A percentile compares a stretch with the other conserved stretches of the same genome.
Evolutionary conservation across 306 rosid genomes (phyloP).

Genomic region (Lathyrus sativus): DNA sequence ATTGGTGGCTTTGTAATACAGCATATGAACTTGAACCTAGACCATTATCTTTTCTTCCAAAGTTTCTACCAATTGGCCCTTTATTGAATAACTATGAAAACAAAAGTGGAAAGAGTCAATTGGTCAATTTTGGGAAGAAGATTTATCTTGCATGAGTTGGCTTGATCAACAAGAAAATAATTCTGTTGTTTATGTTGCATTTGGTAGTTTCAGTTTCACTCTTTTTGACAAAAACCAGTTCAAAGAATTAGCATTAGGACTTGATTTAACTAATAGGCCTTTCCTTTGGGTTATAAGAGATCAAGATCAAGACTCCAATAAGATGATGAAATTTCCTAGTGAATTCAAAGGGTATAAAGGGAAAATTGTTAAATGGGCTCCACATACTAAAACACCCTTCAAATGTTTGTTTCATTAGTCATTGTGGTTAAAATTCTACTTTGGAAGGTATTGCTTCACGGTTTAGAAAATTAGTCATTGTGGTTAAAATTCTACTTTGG

Average conservation of each 20-base stretch:
- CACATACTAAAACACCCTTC: constrained; percentile 51
- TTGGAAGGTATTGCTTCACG: constrained; percentile 35
- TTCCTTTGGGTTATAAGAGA: constrained; percentile 53
- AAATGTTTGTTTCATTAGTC: constrained; percentile 50
- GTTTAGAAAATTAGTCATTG: constrained; percentile 27
- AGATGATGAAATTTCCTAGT: background rate
- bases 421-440: constrained; percentile 61
- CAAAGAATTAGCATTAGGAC: constrained; percentile 35
- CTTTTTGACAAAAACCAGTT: constrained; percentile 38
- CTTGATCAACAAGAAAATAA: constrained; percentile 40
- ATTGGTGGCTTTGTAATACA: constrained; percentile 48
- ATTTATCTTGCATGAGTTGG: constrained; percentile 44
- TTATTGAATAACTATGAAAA: constrained; percentile 23
- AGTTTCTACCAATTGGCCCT: constrained; percentile 43
- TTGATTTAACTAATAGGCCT: constrained; percentile 37
- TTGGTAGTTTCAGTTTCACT: constrained; percentile 42
- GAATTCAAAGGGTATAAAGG: constrained; percentile 41
- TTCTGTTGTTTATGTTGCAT: constrained; percentile 43
- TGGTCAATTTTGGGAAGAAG: constrained; percentile 49
- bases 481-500: constrained; percentile 56
- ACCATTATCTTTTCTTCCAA: constrained; percentile 31
- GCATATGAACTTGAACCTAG: constrained; percentile 38
- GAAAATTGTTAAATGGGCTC: constrained; percentile 45
- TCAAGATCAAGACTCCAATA: constrained; percentile 9
- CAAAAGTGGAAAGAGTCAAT: background rate